phyloP scores from a whole-genome alignment of 805 yeast genomes.

The Wickerhamomyces strasburgensis region DNA sequence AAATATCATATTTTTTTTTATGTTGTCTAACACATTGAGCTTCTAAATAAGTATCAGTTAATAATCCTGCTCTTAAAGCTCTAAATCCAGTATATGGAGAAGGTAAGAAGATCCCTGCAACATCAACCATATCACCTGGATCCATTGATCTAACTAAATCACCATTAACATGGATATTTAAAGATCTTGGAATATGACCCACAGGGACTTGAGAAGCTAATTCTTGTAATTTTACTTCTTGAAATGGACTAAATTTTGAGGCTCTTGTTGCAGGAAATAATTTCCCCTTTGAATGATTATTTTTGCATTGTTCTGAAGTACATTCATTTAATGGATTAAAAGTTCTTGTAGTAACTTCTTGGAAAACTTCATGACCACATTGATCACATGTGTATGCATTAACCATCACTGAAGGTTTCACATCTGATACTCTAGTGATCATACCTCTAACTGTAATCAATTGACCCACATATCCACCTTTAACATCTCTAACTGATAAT shows the following conservation, averaged over 20 bases:
- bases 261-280: slow-evolving; percentile 92
- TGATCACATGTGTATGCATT: slow-evolving; percentile 96
- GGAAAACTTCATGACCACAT: slow-evolving; percentile 95
- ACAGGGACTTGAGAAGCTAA: slow-evolving; percentile 95
- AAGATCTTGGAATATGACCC: slow-evolving; percentile 91
- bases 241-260: slow-evolving; percentile 90
- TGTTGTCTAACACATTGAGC: slow-evolving; percentile 84
- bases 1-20: slow-evolving; percentile 75
- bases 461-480: slow-evolving; percentile 78
- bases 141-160: slow-evolving; percentile 78
- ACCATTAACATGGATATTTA: slow-evolving; percentile 87
- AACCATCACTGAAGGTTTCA: slow-evolving; percentile 85
- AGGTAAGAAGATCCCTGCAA: slow-evolving; percentile 89
- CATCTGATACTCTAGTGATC: slow-evolving; percentile 93
- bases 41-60: slow-evolving; percentile 90
- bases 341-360: slow-evolving; percentile 80
- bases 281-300: slow-evolving; percentile 82
- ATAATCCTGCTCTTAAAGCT: slow-evolving; percentile 86
- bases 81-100: slow-evolving; percentile 93
- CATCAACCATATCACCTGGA: slow-evolving; percentile 95
- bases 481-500: slow-evolving; percentile 84
- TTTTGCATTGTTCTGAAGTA: slow-evolving; percentile 71
- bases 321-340: slow-evolving; percentile 89
- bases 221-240: slow-evolving; percentile 93
- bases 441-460: slow-evolving; percentile 90